These are phyloP conservation scores for Elsinoe batatas DNA, from an alignment of 2,329 filamentous ascomycete species.

Conservation along the genomic window DNA sequence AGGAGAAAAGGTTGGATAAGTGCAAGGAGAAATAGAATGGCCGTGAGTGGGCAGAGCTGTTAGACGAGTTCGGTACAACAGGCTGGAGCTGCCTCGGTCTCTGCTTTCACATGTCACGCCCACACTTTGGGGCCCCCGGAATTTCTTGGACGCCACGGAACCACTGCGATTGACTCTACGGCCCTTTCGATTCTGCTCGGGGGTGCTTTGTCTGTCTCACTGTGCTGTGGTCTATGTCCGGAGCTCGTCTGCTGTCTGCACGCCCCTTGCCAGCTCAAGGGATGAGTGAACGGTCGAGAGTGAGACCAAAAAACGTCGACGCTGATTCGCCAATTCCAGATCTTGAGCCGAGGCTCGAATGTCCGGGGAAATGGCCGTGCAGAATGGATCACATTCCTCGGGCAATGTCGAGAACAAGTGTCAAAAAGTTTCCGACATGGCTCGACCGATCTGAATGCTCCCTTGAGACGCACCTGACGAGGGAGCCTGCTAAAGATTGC, in stretches of 20 bases:
- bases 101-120: constrained; percentile 12
- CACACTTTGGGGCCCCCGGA: neutral
- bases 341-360: constrained; percentile 5
- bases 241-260: neutral
- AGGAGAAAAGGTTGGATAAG: constrained; percentile 8
- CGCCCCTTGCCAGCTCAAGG: neutral
- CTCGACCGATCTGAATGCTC: neutral
- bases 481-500: neutral
- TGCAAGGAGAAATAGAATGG: constrained; percentile 10
- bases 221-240: neutral
- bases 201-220: neutral
- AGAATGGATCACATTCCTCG: neutral
- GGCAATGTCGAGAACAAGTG: neutral
- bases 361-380: constrained; percentile 5
- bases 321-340: constrained; percentile 10
- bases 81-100: constrained; percentile 9
- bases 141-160: constrained; percentile 4
- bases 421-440: neutral
- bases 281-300: constrained; percentile 9
- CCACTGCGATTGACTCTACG: neutral
- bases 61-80: neutral
- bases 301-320: constrained; percentile 7
- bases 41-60: constrained; percentile 6
- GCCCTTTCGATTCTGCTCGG: neutral
- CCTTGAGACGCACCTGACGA: too few relatives aligned